phyloP scores from a whole-genome alignment of 2,329 filamentous ascomycete genomes.

The Fusarium sp. region DNA sequence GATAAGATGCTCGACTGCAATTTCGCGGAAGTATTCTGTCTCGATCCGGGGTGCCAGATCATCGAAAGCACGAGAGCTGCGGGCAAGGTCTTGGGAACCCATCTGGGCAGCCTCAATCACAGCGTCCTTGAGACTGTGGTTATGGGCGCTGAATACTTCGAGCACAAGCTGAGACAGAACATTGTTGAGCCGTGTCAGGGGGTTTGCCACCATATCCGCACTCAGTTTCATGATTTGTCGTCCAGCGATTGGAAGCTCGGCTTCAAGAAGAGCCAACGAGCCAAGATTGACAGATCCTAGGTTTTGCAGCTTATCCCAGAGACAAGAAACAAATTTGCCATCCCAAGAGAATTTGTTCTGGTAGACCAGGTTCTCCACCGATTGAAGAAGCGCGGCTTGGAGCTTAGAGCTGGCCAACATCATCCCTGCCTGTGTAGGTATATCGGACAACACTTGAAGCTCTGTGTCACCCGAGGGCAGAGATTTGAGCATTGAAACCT shows the following conservation, averaged over 20 bases:
- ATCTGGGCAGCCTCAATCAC: conserved; percentile 40
- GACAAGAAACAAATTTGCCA: conserved; percentile 51
- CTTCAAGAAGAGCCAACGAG: conserved; percentile 69
- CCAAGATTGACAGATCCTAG: conserved; percentile 64
- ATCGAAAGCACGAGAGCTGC: conserved; percentile 26
- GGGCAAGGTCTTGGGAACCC: conserved; percentile 13
- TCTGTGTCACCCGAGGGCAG: conserved; percentile 41
- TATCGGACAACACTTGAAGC: conserved; percentile 57
- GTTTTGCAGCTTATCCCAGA: conserved; percentile 64
- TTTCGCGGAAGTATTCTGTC: conserved; percentile 48
- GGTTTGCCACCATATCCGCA: conserved; percentile 58
- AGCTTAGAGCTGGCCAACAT: conserved; percentile 45
- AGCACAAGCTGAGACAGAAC: conserved; percentile 57
- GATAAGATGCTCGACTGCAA: conserved; percentile 54
- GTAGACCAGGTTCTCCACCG: conserved; percentile 56
- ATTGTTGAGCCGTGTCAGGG: conserved; percentile 57
- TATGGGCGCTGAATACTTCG: conserved; percentile 52
- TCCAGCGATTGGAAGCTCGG: conserved; percentile 69
- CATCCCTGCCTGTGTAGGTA: conserved; percentile 47
- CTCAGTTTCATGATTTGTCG: conserved; percentile 61
- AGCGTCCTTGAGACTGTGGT: conserved; percentile 43
- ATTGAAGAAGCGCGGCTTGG: conserved; percentile 54
- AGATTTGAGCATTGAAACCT: conserved; percentile 56
- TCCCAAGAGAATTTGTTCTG: conserved; percentile 51
- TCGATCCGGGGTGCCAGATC: conserved; percentile 40